Evolutionary conservation across 768 basidiomycete species (phyloP).

Genomic region (Scleroderma citrinum): DNA sequence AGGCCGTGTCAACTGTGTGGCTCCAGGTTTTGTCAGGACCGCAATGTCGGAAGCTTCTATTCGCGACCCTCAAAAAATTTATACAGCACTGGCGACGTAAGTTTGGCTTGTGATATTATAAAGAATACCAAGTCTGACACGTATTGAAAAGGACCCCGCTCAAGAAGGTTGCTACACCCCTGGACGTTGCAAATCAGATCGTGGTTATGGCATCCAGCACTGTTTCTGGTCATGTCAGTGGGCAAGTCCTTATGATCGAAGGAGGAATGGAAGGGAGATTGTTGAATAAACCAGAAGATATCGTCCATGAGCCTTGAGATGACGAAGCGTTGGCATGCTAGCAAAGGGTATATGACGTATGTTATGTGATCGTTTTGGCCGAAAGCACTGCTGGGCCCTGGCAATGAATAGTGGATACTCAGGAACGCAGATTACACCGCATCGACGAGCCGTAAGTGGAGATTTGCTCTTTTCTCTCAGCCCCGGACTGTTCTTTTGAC

Average conservation of each 20-base stretch:
- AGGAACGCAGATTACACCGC: no score
- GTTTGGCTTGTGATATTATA: constrained; percentile 12
- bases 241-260: constrained; percentile 63
- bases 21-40: constrained; percentile 65
- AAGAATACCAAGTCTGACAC: background rate
- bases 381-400: no score
- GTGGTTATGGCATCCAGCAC: constrained; percentile 52
- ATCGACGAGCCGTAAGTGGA: no score
- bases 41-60: constrained; percentile 56
- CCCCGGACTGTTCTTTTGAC: no score
- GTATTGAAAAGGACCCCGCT: constrained; percentile 44
- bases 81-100: constrained; percentile 64
- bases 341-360: no score
- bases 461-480: no score
- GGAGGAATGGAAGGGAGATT: constrained; percentile 78
- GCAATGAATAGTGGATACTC: no score
- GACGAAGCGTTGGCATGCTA: no score
- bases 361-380: no score
- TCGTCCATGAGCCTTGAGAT: no score
- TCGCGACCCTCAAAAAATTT: constrained; percentile 46
- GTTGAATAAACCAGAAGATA: constrained; percentile 37
- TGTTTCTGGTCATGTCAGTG: constrained; percentile 66
- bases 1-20: constrained; percentile 66
- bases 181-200: constrained; percentile 63
- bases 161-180: constrained; percentile 57